Evolutionary conservation across 768 basidiomycete genomes (phyloP).

Genomic region (Termitomyces eurrhizus): DNA sequence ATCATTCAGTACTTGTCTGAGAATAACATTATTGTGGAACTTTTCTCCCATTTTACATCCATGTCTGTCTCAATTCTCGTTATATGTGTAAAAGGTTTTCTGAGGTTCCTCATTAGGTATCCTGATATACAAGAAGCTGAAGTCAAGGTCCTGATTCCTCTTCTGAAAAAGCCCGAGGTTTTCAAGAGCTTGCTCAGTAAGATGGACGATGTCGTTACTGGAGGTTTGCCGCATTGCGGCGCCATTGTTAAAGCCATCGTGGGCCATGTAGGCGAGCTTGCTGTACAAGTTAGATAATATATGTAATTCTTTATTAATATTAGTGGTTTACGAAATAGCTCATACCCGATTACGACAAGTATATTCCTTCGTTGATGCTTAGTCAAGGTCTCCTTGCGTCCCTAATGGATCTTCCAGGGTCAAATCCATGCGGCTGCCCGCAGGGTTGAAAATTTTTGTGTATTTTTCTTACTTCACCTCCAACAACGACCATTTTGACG

Average conservation of each 20-base stretch:
- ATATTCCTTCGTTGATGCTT: background rate
- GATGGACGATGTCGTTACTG: conserved; percentile 1
- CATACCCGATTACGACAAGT: background rate
- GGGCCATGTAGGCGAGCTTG: background rate
- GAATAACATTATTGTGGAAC: conserved; percentile 21
- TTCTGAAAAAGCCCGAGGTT: conserved; percentile 1
- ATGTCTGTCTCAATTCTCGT: conserved; percentile 9
- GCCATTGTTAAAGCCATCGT: background rate
- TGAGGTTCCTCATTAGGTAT: conserved; percentile 5
- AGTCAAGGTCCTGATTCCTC: conserved; percentile 1
- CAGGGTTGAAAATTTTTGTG: background rate
- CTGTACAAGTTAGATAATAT: background rate
- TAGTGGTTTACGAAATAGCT: background rate
- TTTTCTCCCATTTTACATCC: conserved; percentile 23
- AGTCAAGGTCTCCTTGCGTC: background rate
- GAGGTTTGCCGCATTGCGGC: conserved; percentile 1
- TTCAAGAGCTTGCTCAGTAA: conserved; percentile 1
- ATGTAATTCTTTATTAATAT: background rate
- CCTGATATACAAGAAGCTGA: conserved; percentile 13
- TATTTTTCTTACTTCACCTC: background rate
- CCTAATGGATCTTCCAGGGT: background rate
- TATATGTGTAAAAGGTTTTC: background rate
- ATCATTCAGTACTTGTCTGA: conserved; percentile 16
- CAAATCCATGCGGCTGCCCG: background rate
- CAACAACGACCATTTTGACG: background rate